Base-by-base conservation (phyloP, 768 basidiomycete genomes). In the Hysterangium stoloniferum region DNA sequence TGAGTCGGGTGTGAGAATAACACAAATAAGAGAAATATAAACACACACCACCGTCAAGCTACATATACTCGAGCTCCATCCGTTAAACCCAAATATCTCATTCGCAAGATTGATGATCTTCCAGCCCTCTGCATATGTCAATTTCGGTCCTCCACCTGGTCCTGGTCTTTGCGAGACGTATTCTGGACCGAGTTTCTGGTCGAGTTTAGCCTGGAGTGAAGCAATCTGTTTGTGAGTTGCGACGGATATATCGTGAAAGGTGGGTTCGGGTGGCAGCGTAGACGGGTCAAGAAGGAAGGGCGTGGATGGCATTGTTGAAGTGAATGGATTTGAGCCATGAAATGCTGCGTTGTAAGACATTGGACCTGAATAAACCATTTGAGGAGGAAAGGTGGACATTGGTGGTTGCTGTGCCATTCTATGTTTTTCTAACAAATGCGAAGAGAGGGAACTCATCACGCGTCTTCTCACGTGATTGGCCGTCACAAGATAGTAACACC, bases 51-150 rank as follows among this genome's bases (percentile, higher is more conserved):
- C 86, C 6, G 79, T 78, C 29, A 96, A 66, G 48, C 62, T 86
- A 54, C 87, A 76, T 41, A 95, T 72, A 42, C 66, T 84, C 1
- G 89, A 86, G 54, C 84, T 87, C 94, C 92, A 94, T 22, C 94
- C 96, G 56, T 98, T 91, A 72, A 92, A 97, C 1, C 95, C 95
- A 67, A 99, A 98, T 36, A 98, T 87, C 56, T 99, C 95, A 63
- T 99, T 99, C 2, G 95, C 96, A 20, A 99, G 75, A 61, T 94
- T 95, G 66, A 99, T 96, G 32, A 93, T 84, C 68, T 91, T 94
- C 95, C 95, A 98, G 0, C 95, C 96, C 63, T 98, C 95, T 1
- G 86, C 85, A 61, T 99, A 97, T 13, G 86, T 93, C 40, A 99
- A 70, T 64, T 94, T 96, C 13, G 78, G 77, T 3, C 87, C 89